Evolutionary conservation across 2,329 filamentous ascomycete species (phyloP).

Genomic region (Polytolypa hystricis): DNA sequence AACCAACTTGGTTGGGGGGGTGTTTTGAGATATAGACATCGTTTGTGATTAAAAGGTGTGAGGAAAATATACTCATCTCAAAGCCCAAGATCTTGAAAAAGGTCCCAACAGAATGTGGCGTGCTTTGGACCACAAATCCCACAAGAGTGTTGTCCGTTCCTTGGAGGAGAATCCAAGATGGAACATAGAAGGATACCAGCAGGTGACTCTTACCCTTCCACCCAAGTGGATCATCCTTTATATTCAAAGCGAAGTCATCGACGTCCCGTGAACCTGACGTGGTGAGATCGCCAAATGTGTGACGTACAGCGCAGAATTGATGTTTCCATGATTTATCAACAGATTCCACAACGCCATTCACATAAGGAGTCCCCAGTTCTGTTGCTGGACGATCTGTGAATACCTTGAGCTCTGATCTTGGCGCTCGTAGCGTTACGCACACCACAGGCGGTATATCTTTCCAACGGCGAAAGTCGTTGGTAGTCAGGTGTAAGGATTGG

Average conservation of each 20-base stretch:
- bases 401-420: conserved; percentile 8
- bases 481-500: background rate
- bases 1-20: conserved; percentile 16
- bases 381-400: conserved; percentile 7
- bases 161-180: conserved; percentile 15
- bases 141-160: conserved; percentile 10
- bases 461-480: conserved; percentile 11
- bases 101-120: conserved; percentile 6
- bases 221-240: conserved; percentile 13
- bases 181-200: conserved; percentile 17
- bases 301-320: conserved; percentile 15
- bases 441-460: conserved; percentile 10
- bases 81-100: conserved; percentile 11
- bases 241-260: conserved; percentile 11
- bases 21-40: conserved; percentile 19
- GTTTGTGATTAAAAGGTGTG: conserved; percentile 10
- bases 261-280: conserved; percentile 9
- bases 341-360: conserved; percentile 11
- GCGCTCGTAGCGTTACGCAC: conserved; percentile 12
- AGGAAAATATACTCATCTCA: conserved; percentile 13
- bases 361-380: conserved; percentile 9
- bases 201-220: conserved; percentile 17
- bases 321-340: conserved; percentile 9
- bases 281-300: conserved; percentile 14
- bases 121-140: conserved; percentile 13